Percentiles rank a stretch among this genome's conserved stretches.
Evolutionary conservation across 2,329 filamentous ascomycete genomes (phyloP).

Genomic region (Fusarium oligoseptatum): DNA sequence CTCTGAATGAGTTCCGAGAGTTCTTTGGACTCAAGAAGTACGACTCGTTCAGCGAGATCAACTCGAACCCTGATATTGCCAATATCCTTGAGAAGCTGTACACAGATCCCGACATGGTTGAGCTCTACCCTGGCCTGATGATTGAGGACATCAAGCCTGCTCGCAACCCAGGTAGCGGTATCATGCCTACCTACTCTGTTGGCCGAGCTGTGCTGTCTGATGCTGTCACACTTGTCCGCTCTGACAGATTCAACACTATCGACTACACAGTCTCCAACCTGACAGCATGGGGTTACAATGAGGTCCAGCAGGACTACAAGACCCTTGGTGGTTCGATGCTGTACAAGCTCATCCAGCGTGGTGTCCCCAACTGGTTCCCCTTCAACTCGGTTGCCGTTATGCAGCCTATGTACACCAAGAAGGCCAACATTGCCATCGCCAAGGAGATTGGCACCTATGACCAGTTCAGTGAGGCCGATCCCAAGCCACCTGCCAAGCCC

Average conservation of each 20-base stretch:
- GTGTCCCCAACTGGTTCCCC: slow-evolving; percentile 59
- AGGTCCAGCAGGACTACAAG: slow-evolving; percentile 48
- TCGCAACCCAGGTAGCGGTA: slow-evolving; percentile 60
- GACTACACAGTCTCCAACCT: slow-evolving; percentile 59
- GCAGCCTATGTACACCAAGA: slow-evolving; percentile 61
- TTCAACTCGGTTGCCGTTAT: slow-evolving; percentile 59
- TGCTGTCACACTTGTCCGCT: slow-evolving; percentile 69
- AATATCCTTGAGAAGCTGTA: slow-evolving; percentile 70
- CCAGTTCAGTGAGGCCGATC: slow-evolving; percentile 51
- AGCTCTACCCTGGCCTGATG: slow-evolving; percentile 77
- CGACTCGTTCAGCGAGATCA: slow-evolving; percentile 70
- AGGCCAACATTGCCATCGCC: slow-evolving; percentile 56
- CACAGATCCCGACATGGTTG: slow-evolving; percentile 74
- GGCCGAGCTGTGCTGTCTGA: slow-evolving; percentile 70
- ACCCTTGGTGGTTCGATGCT: slow-evolving; percentile 58
- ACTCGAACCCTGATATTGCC: slow-evolving; percentile 67
- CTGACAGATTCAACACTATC: slow-evolving; percentile 70
- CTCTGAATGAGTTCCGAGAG: slow-evolving; percentile 74
- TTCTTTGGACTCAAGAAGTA: slow-evolving; percentile 72
- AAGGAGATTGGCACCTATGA: slow-evolving; percentile 54
- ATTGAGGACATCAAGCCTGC: slow-evolving; percentile 68
- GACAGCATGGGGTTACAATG: slow-evolving; percentile 60
- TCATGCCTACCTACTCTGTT: slow-evolving; percentile 61
- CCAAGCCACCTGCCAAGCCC: slow-evolving; percentile 50
- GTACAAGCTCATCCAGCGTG: slow-evolving; percentile 61